Evolutionary conservation across 495 filamentous ascomycete genomes (phyloP), one percentile per base, ranked within the genome.

Genomic region (Annulohypoxylon nitens): DNA sequence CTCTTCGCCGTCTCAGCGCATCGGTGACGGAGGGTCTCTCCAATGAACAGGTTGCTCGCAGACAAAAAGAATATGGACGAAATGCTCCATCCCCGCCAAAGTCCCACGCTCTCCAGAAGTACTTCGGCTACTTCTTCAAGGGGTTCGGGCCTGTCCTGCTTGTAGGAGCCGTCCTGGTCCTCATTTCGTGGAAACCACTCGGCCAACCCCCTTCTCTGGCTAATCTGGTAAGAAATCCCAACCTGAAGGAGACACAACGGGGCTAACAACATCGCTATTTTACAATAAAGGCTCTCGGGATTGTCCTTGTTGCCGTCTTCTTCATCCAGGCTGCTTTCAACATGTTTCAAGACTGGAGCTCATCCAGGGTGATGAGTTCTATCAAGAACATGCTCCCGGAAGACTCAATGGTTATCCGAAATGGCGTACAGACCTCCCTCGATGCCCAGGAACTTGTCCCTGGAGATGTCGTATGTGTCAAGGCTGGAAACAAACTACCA

Each of bases 321-420:
- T 73, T 91, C 64, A 84, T 90, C 20, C 90, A 93, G 75, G 91
- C 91, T n/a, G 81, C 81, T 1, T 93, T 93, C 79, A 89, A 89
- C 73, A 86, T 85, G 51, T 90, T 86, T 80, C 88, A 90, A 63
- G 89, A 91, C 70, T 90, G 84, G 83, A 89, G 86, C 0, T 87
- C 88, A 0, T 85, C 86, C 0, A 78, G 86, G n/a, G 88, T 90
- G 9, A 90, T 91, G 87, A 88, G 87, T 12, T 88, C 87, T 5
- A 91, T 91, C 54, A 88, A 84, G 26, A 86, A 81, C 51, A 90
- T 93, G 88, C 82, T 93, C n/a, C 91, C 91, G 0, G 87, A 91
- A 48, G 83, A 88, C 51, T 90, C 88, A 39, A 74, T 90, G 43
- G 82, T 91, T 9, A 73, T 90, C n/a, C 85, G 91, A 2, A 88